phyloP scores from a whole-genome alignment of 75 land plant genomes.

The Cupressus sempervirens region DNA sequence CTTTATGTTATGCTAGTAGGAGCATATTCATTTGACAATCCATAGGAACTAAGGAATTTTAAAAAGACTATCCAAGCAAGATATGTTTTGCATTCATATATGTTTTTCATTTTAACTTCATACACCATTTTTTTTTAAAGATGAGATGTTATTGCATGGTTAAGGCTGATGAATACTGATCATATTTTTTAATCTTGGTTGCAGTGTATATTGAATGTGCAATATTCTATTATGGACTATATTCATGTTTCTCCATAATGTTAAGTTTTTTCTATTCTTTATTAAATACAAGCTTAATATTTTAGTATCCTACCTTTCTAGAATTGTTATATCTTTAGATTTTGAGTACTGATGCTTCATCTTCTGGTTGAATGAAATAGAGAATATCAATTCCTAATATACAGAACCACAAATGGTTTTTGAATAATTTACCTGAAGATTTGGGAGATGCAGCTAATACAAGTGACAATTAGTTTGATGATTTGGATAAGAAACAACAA shows the following conservation, averaged over 20 bases:
- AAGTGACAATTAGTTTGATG: slow-evolving; percentile 50
- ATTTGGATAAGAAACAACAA: slow-evolving; percentile 62
- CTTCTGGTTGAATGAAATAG: slow-evolving; percentile 21
- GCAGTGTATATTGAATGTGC: slow-evolving; percentile 90
- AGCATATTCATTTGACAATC: slow-evolving; percentile 48
- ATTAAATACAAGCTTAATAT: too few species aligned
- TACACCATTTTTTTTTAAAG: not conserved
- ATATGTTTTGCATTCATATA: not conserved
- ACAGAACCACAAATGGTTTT: slow-evolving; percentile 78
- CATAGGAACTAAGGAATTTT: too few species aligned
- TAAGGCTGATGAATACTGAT: not conserved
- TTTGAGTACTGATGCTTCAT: too few species aligned
- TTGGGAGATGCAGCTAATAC: slow-evolving; percentile 52
- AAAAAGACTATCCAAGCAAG: slow-evolving; percentile 40
- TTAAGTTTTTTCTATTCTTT: too few species aligned
- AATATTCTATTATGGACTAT: slow-evolving; percentile 85
- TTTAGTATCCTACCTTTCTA: too few species aligned
- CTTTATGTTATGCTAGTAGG: slow-evolving; percentile 46
- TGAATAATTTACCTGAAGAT: slow-evolving; percentile 79
- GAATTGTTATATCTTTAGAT: too few species aligned
- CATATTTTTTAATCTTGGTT: not conserved
- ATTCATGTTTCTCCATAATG: slow-evolving; percentile 85
- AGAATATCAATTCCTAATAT: slow-evolving; percentile 84
- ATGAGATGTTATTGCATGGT: not conserved
- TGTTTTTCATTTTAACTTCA: not conserved